Base-by-base conservation (phyloP, 768 basidiomycete species). In the Porphyrellus cyaneotinctus region DNA sequence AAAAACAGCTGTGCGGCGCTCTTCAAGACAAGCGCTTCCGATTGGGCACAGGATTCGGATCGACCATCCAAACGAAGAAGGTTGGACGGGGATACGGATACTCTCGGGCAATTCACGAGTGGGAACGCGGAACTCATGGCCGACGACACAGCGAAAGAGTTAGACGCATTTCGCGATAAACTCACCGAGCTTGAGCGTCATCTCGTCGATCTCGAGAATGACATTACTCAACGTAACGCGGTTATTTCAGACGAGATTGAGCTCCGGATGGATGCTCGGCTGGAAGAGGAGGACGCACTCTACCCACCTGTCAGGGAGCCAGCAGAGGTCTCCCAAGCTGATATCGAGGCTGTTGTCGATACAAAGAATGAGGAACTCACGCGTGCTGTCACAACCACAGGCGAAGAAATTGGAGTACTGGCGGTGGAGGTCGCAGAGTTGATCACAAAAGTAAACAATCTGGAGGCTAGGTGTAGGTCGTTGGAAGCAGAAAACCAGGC, bases 141-240 rank as follows among this genome's bases (percentile, higher is more conserved):
- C 28, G 52, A 47, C 26, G 45, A 50, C 23, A 49, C 51, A 20
- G n/a, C 50, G n/a, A 45, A 4, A 20, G 67, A 67, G 28, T 41
- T 69, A 28, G 69, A 67, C 22, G 50, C 18, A 5, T 58, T 74
- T 26, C 58, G 54, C 18, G 70, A 72, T 13, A 57, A 60, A n/a
- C 53, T 76, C 50, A 31, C 43, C 23, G 46, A 48, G 4, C 62
- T 75, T 8, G 65, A 67, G 13, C 47, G 51, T 39, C 64, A 67
- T 15, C 49, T 76, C 32, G 4, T 53, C 23, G 69, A 72, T 18
- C 58, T 76, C 23, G 62, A 72, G 54, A 74, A 75, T 49, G 67
- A 70, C 41, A 56, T 75, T 20, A 59, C 53, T 4, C 74, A 75
- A 54, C 69, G 67, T 49, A 63, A 74, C 48, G 36, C 43, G 23